Base-by-base conservation (phyloP, 1,139 yeast genomes). In the Sugiyamaella xylanicola region DNA sequence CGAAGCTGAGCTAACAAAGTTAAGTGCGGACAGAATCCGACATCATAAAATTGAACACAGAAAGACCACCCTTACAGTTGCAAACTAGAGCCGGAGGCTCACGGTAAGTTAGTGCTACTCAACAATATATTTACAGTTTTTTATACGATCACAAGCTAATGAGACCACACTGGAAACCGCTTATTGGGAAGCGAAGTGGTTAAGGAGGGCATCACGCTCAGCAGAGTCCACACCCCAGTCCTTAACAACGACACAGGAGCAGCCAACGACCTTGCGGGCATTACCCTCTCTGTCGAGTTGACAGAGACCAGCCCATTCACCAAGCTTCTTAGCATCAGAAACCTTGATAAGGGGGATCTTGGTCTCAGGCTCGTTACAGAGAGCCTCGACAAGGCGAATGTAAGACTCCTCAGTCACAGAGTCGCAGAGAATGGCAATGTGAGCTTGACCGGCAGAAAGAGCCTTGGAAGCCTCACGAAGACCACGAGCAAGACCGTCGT, bases 241-340 rank as follows among this genome's bases (percentile, higher is more conserved):
- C 86, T 89, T 91, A 85, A 93, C 91, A 74, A 93, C 99, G 75
- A 93, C 98, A 81, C 96, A 93, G 74, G 98, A 92, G 80, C 97
- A 96, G 82, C 98, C 99, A 78, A 95, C 99, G 74, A 93, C 98
- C 91, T 93, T 93, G 86, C 98, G 91, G 82, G 98, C 97, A 85
- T 92, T 91, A 82, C 99, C 99, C 75, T 93, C 99, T 84, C 97
- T 91, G 95, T 93, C 99, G 74, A 93, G 87, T 83, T 91, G 93
- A 84, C 97, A 95, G 72, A 93, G 86, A 86, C 99, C 99, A 75
- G 98, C 99, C 99, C 99, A 93, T 85, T 93, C 98, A 85, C 99
- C 99, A 77, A 93, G 87, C 84, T 90, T 90, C 87, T 93, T 93
- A 77, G 98, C 97, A 77, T 95, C 99, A 71, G 98, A 90, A 71